Evolutionary conservation across 2,329 filamentous ascomycete species (phyloP), one percentile per base, ranked within the genome.

Genomic region (Aspergillus candidus): DNA sequence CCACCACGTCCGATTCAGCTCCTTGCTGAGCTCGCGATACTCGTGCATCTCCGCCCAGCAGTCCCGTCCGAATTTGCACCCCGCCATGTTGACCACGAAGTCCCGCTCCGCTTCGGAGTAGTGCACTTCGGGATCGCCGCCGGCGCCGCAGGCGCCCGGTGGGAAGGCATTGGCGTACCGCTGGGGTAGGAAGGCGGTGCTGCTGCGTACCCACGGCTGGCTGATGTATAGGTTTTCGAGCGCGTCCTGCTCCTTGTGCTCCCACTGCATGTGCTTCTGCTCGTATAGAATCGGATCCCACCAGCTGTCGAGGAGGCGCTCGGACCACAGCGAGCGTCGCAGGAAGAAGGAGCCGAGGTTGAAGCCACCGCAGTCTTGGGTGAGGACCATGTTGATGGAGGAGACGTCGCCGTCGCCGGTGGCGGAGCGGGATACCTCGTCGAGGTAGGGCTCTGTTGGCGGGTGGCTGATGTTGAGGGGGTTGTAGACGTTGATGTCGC

Each of bases 41-140:
- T 86, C 84, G 71, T 95, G 95, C 82, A 98, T 96, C 70, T 98
- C 93, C 32, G 84, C 84, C 91, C 91, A 97, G 67, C 93, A 98
- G 70, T 98, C 91, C 39, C 93, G 81, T 4, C 91, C 91, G 85
- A 88, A 97, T 67, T 95, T 86, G 65, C 93, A 98, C 4, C 93
- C 93, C 5, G 93, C 93, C 91, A 98, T 97, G 67, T 96, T 98
- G 58, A 98, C 91, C 37, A 97, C 57, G 60, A 98, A 96, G 66
- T 98, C 93, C 22, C 88, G 80, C 47, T 94, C 89, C 34, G 80
- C 75, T 66, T 93, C 76, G 55, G 86, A 77, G 65, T 98, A 98
- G 68, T 98, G 94, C 49, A 94, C 84, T 12, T 77, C 76, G 1
- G 81, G 78, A 57, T 96, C 80, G 7, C 54, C 58, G 12, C 54